Conservation (phyloP, 2,329 filamentous ascomycete species). For the Graphium sp. region DNA sequence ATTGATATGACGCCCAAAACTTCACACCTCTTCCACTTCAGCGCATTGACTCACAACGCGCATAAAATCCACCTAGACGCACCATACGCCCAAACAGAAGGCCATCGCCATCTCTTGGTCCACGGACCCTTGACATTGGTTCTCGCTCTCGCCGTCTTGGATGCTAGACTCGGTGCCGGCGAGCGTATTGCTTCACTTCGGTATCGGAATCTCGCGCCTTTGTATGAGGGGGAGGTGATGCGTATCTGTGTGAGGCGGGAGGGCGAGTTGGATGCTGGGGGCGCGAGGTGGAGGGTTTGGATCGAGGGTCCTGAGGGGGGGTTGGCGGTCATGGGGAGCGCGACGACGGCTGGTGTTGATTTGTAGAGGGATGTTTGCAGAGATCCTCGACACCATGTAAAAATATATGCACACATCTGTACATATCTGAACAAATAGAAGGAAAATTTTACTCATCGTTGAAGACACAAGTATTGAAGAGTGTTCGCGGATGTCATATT, state of each 20-base stretch:
- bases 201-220: slow-evolving; percentile 68
- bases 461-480: too few relatives aligned
- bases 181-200: slow-evolving; percentile 37
- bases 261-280: slow-evolving; percentile 17
- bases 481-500: too few relatives aligned
- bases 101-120: slow-evolving; percentile 59
- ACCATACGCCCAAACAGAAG: slow-evolving; percentile 54
- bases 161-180: slow-evolving; percentile 7
- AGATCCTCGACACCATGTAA: too few relatives aligned
- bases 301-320: slow-evolving; percentile 44
- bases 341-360: slow-evolving; percentile 7
- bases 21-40: slow-evolving; percentile 74
- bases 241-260: slow-evolving; percentile 46
- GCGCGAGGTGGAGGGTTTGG: slow-evolving; percentile 45
- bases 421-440: too few relatives aligned
- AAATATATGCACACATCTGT: too few relatives aligned
- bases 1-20: slow-evolving; percentile 48
- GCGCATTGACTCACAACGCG: slow-evolving; percentile 80
- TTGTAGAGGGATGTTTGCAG: too few relatives aligned
- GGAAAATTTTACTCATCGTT: too few relatives aligned
- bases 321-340: slow-evolving; percentile 44
- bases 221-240: slow-evolving; percentile 60
- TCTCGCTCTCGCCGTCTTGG: slow-evolving; percentile 54
- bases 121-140: slow-evolving; percentile 74
- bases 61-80: slow-evolving; percentile 80